A percentile compares a stretch with the other conserved stretches of the same genome.
Conservation (phyloP, 257 asterid species). For the Schizonepeta tenuifolia region DNA sequence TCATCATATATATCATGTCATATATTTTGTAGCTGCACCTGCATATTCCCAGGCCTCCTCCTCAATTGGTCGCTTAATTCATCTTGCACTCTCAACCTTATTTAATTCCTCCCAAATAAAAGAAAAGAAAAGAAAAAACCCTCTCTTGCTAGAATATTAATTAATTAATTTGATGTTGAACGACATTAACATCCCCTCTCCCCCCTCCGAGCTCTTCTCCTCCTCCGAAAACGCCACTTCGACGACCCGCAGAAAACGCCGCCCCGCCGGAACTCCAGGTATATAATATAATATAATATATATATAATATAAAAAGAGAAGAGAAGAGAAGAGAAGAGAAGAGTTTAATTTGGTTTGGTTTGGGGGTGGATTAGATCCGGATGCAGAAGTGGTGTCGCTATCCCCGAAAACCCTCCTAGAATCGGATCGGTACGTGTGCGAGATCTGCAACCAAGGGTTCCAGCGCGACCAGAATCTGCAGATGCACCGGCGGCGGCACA, state of each 20-base stretch:
- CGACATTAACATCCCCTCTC: constrained; percentile 25
- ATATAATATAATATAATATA: neutral
- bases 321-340: too few relatives aligned
- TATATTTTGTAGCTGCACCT: constrained; percentile 39
- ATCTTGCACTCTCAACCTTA: neutral
- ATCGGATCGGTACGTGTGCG: constrained; percentile 88
- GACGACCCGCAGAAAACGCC: constrained; percentile 55
- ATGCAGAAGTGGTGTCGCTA: constrained; percentile 84
- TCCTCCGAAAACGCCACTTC: constrained; percentile 50
- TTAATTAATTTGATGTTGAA: constrained; percentile 47
- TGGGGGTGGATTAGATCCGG: constrained; percentile 56
- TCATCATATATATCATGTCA: constrained; percentile 9
- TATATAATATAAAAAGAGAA: too few relatives aligned
- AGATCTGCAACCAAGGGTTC: constrained; percentile 95
- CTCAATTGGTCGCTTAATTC: neutral
- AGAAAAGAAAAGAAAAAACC: neutral
- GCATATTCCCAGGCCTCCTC: constrained; percentile 35
- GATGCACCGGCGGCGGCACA: constrained; percentile 89
- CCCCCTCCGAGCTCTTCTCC: constrained; percentile 39
- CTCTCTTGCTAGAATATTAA: too few relatives aligned
- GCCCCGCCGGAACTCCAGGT: constrained; percentile 98
- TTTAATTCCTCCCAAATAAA: too few relatives aligned
- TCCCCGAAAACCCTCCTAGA: constrained; percentile 84
- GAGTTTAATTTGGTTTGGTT: too few relatives aligned
- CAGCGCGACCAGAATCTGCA: constrained; percentile 92